Base-by-base conservation (phyloP, 768 basidiomycete genomes). In the Tulasnella sp. region DNA sequence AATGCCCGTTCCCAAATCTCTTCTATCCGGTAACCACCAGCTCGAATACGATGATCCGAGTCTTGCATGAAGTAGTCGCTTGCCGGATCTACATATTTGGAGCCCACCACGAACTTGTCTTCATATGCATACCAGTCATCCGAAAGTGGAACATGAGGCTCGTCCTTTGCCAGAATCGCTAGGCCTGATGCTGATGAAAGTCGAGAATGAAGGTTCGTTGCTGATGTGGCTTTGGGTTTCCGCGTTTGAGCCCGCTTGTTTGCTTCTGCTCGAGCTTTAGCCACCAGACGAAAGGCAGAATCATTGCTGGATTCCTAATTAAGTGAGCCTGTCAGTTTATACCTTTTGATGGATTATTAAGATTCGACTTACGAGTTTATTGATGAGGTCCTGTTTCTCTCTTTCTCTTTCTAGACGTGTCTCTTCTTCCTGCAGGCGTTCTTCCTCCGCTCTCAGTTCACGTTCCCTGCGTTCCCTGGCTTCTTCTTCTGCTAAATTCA, bases 1-100 rank as follows among this genome's bases (percentile, higher is more conserved):
- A 92, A 62, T 10, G 85, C 86, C 48, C 88, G 71, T 58, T 83
- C 81, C 88, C 88, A 91, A 37, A 82, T 85, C 62, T 91, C 83
- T 55, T 84, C 78, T 3, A 86, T 70, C 56, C 67, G 71, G 62
- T 88, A 92, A 7, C 89, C 89, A 7, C 87, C 89, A 19, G 78
- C 87, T 37, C 80, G 70, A 81, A 83, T 83, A 15, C 22, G 78
- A 12, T 81, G 83, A 55, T 83, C 83, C 51, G 76, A 66, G 61
- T 88, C 85, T 58, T 75, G 74, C 58, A 82, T 69, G 16, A 88
- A 81, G 12, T 81, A 80, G 51, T 84, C 83, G 57, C 83, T 86
- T 58, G 74, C 69, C 35, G 79, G 72, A 58, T 88, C 86, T 43
- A 78, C 70, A 64, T 90, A 91, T 10, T 70, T 69, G 27, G 67